Percentiles rank a stretch among this genome's conserved stretches.
Conservation (phyloP, 495 filamentous ascomycete species). For the Usnea hakonensis region DNA sequence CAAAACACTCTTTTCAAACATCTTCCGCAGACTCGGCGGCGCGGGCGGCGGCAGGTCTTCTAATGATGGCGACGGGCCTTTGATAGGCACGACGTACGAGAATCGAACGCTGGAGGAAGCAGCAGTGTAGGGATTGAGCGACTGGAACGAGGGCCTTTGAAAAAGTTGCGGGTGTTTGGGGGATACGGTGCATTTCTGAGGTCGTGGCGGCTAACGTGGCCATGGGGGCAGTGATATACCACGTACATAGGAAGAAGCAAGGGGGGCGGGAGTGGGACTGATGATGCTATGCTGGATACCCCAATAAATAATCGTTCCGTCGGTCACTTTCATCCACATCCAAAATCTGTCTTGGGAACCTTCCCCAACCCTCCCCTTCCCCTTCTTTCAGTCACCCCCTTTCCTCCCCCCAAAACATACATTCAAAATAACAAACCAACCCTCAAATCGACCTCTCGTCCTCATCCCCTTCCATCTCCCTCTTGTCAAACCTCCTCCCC, state of each 20-base stretch:
- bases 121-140: background rate
- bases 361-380: too few species aligned
- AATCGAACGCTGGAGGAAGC: background rate
- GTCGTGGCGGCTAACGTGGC: background rate
- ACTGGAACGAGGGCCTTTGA: background rate
- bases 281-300: background rate
- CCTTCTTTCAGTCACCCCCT: too few species aligned
- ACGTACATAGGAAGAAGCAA: background rate
- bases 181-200: too few species aligned
- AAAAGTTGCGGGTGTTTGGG: background rate
- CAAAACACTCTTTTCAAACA: slow-evolving; percentile 8
- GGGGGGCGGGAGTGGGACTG: background rate
- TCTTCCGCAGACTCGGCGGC: background rate
- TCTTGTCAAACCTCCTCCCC: too few species aligned
- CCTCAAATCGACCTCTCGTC: too few species aligned
- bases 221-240: background rate
- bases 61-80: background rate
- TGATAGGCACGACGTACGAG: too few species aligned
- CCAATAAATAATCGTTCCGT: background rate
- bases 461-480: too few species aligned
- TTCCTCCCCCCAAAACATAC: too few species aligned
- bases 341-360: too few species aligned
- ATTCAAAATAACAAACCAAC: too few species aligned
- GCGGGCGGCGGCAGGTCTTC: background rate
- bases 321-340: too few species aligned